Evolutionary conservation across 2,329 filamentous ascomycete species (phyloP).

Genomic region (Colletotrichum paranaense): DNA sequence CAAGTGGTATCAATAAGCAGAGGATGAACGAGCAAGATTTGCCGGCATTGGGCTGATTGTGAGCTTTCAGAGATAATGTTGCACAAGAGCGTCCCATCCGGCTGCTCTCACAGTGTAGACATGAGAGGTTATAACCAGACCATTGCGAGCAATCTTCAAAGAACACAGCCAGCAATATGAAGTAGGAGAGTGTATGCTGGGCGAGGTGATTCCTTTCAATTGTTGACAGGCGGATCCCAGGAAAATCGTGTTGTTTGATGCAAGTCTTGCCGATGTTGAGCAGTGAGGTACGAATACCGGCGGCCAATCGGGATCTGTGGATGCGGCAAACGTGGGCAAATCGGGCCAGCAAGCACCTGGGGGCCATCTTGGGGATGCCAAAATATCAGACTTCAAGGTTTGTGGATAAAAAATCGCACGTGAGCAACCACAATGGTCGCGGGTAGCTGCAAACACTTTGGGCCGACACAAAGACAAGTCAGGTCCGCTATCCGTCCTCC

Average conservation of each 20-base stretch:
- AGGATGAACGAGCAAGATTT: neutral
- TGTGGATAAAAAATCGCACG: neutral
- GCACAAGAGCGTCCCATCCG: neutral
- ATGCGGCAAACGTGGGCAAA: neutral
- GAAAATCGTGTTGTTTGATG: neutral
- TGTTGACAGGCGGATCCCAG: neutral
- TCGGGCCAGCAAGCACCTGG: neutral
- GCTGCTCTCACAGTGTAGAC: neutral
- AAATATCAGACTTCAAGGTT: neutral
- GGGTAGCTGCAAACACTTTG: neutral
- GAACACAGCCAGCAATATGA: neutral
- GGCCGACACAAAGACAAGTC: neutral
- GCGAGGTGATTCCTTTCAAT: conserved; percentile 12
- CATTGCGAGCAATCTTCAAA: no score
- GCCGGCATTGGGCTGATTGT: neutral
- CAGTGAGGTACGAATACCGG: neutral
- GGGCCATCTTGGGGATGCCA: neutral
- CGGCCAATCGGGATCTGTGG: neutral
- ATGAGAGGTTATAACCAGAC: no score
- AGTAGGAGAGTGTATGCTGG: neutral
- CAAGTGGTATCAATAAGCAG: neutral
- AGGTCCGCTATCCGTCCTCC: no score
- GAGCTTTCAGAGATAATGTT: neutral
- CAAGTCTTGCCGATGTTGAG: neutral
- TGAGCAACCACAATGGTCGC: neutral